Evolutionary conservation across 495 filamentous ascomycete species (phyloP).

Genomic region (Patellaria atrata): DNA sequence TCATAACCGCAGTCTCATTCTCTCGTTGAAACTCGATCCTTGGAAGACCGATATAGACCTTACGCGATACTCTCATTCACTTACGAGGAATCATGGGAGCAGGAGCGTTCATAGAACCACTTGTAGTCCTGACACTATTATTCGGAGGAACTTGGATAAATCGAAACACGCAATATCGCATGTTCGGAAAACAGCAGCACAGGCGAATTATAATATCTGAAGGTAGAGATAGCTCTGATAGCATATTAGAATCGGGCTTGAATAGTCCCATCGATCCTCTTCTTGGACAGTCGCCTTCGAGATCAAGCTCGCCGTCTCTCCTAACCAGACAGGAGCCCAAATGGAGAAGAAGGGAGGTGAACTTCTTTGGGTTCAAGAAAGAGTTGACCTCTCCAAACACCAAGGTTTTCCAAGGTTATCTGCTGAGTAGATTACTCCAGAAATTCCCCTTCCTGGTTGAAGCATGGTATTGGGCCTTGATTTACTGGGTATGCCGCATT

Average conservation of each 20-base stretch:
- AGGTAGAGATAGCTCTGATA: not conserved
- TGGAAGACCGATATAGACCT: too few species aligned
- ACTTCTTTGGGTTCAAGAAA: constrained; percentile 22
- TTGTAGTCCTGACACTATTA: constrained; percentile 40
- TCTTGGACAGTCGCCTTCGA: constrained; percentile 3
- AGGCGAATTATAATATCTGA: constrained; percentile 1
- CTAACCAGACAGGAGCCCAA: constrained; percentile 18
- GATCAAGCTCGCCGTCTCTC: constrained; percentile 21
- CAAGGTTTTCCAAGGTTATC: constrained; percentile 34
- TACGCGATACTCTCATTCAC: too few species aligned
- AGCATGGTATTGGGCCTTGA: constrained; percentile 67
- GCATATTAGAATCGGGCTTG: constrained; percentile 7
- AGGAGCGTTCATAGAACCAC: constrained; percentile 38
- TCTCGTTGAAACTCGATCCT: too few species aligned
- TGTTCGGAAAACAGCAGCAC: constrained; percentile 1
- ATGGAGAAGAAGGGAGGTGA: constrained; percentile 34
- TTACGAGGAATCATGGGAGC: constrained; percentile 40
- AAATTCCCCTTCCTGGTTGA: constrained; percentile 66
- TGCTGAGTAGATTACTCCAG: constrained; percentile 44
- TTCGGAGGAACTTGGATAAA: constrained; percentile 48
- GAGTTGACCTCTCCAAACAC: constrained; percentile 43
- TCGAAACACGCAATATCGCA: constrained; percentile 22
- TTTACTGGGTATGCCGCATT: constrained; percentile 40
- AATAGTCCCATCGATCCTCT: constrained; percentile 15
- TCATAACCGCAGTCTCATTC: too few species aligned